Evolutionary conservation across 1,139 yeast genomes (phyloP), one percentile per base, ranked within the genome.

Genomic region (Yamadazyma triangularis): DNA sequence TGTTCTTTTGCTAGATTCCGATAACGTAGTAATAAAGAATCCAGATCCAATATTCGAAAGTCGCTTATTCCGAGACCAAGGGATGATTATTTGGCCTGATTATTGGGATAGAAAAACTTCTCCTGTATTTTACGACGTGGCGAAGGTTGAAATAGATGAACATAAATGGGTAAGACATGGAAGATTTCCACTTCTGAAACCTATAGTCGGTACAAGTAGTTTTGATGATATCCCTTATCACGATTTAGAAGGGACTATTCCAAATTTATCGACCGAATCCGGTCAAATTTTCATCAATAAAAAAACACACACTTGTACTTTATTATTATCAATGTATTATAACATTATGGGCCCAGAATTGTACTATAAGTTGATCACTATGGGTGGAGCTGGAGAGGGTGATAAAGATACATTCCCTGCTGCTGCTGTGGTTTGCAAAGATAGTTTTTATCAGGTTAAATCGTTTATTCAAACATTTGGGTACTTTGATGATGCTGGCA

Each of bases 21-120:
- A 66, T 37, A 66, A 65, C 35, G 44, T 64, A 3, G 41, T 60
- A 2, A 45, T 65, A 10, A 41, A 51, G 14, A 54, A 60, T 21
- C 71, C 72, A 0, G 66, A 59, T 24, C 35, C 39, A 4, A 34
- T 81, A 1, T 77, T 83, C 45, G 60, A 62, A 5, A 60, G 71
- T 31, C 72, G 70, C 23, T 73, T 84, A 4, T 84, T 68, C 53
- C 51, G 53, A 23, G 49, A 65, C 12, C 53, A 65, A 27, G 88
- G 89, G 2, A 64, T 80, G 56, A 70, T 84, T 4, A 58, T 79
- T 19, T 84, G 93, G 89, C 89, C 91, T 4, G 93, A 84, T 55
- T 84, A 75, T 50, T 84, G 94, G 94, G 67, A 71, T 43, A 64
- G 91, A 41, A 73, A 85, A 1, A 77, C 82, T 2, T 70, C 79